Percentiles rank a stretch among this genome's conserved stretches.
Evolutionary conservation across 495 filamentous ascomycete species (phyloP).

Genomic region (Neurospora sp.): DNA sequence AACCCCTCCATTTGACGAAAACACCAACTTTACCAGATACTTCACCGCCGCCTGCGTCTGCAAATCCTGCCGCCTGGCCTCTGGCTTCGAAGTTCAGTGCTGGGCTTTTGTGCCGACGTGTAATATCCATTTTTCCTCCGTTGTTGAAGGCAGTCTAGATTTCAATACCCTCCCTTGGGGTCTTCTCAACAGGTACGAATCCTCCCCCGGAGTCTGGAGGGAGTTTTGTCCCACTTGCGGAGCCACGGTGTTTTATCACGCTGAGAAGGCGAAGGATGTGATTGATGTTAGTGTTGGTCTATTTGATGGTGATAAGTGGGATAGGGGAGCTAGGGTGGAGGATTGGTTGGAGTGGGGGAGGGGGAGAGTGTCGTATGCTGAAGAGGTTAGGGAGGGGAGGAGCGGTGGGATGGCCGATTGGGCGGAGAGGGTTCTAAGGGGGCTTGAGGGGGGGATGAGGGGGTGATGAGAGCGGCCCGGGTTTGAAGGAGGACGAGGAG

Average conservation of each 20-base stretch:
- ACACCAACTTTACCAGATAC: conserved; percentile 31
- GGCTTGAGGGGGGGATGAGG: conserved; percentile 21
- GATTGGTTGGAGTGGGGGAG: conserved; percentile 53
- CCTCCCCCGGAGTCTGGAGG: conserved; percentile 44
- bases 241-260: conserved; percentile 59
- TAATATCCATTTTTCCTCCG: conserved; percentile 41
- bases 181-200: conserved; percentile 40
- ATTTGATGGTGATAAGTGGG: conserved; percentile 31
- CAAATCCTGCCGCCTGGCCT: conserved; percentile 47
- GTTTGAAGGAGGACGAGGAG: conserved; percentile 20
- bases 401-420: conserved; percentile 20
- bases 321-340: conserved; percentile 44
- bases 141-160: conserved; percentile 22
- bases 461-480: background rate
- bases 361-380: conserved; percentile 49
- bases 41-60: conserved; percentile 59
- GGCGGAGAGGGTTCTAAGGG: conserved; percentile 24
- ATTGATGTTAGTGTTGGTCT: conserved; percentile 59
- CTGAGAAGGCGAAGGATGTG: conserved; percentile 42
- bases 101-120: conserved; percentile 59
- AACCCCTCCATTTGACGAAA: background rate
- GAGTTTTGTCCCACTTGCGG: conserved; percentile 58
- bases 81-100: conserved; percentile 56
- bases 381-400: conserved; percentile 41
- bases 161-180: conserved; percentile 32